Evolutionary conservation across 306 rosid genomes (phyloP).

Genomic region (Coriaria nepalensis): DNA sequence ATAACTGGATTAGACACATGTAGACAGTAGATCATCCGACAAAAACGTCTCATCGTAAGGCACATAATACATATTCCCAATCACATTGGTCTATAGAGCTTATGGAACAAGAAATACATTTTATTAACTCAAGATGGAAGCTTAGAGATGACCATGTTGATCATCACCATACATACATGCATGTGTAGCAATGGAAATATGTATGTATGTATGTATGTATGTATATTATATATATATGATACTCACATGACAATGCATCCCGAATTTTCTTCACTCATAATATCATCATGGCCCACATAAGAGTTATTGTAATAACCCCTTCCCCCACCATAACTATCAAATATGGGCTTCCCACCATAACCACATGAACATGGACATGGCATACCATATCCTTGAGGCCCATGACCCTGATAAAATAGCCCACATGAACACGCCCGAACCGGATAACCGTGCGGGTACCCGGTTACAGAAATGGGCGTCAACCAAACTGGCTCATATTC

Average conservation of each 20-base stretch:
- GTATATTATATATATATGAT: too few relatives aligned
- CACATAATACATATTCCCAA: too few relatives aligned
- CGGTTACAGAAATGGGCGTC: slow-evolving; percentile 5
- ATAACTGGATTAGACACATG: too few relatives aligned
- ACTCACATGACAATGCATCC: slow-evolving; percentile 49
- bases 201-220: too few relatives aligned
- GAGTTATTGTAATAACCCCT: slow-evolving; percentile 11
- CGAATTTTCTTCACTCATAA: slow-evolving; percentile 32
- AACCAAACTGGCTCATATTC: too few relatives aligned
- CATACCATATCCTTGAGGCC: slow-evolving; percentile 22
- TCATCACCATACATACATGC: too few relatives aligned
- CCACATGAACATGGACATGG: slow-evolving; percentile 22
- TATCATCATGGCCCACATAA: slow-evolving; percentile 25
- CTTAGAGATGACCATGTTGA: too few relatives aligned
- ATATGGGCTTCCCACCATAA: slow-evolving; percentile 32
- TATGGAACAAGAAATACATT: too few relatives aligned
- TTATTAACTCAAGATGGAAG: neutral
- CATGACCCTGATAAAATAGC: slow-evolving; percentile 20
- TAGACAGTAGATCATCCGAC: too few relatives aligned
- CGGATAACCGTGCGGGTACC: slow-evolving; percentile 22
- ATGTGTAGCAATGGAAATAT: too few relatives aligned
- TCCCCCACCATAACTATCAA: slow-evolving; percentile 45
- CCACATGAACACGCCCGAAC: slow-evolving; percentile 11
- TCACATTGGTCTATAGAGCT: too few relatives aligned
- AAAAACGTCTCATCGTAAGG: too few relatives aligned